A percentile compares a stretch with the other conserved stretches of the same genome.
phyloP scores from a whole-genome alignment of 2,329 filamentous ascomycete species.

The Ophioceras dolichostomum region DNA sequence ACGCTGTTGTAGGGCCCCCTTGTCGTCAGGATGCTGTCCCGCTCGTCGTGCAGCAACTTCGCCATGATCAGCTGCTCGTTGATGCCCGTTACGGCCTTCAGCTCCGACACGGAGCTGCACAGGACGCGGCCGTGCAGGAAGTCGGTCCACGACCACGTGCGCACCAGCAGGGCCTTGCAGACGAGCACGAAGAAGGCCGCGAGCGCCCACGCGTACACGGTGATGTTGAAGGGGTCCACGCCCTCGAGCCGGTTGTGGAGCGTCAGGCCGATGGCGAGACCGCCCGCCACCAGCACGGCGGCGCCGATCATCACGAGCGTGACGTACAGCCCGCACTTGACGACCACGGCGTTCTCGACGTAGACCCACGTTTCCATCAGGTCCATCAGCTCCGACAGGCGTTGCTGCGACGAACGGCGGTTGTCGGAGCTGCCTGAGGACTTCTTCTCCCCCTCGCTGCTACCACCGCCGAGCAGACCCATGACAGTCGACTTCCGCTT shows the following conservation, averaged over 20 bases:
- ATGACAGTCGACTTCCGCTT: too few relatives aligned
- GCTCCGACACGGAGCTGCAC: constrained; percentile 14
- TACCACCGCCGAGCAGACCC: too few relatives aligned
- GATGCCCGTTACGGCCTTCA: constrained; percentile 10
- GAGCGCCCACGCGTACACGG: constrained; percentile 14
- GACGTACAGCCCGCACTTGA: constrained; percentile 3
- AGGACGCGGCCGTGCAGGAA: constrained; percentile 14
- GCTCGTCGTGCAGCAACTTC: constrained; percentile 13
- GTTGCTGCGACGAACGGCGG: background rate
- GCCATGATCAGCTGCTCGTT: constrained; percentile 13
- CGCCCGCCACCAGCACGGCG: constrained; percentile 10
- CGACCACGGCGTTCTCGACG: constrained; percentile 3
- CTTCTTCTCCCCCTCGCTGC: background rate
- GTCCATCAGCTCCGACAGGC: background rate
- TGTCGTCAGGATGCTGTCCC: constrained; percentile 8
- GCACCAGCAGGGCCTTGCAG: constrained; percentile 12
- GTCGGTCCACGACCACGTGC: constrained; percentile 16
- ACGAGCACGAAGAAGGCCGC: constrained; percentile 15
- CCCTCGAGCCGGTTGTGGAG: constrained; percentile 13
- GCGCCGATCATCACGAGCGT: background rate
- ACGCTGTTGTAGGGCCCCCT: constrained; percentile 13
- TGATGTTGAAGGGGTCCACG: constrained; percentile 19
- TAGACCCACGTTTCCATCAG: constrained; percentile 3
- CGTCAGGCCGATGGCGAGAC: constrained; percentile 13
- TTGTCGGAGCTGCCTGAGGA: background rate